These are phyloP conservation scores for Penicillium coprophilum DNA, from an alignment of 495 filamentous ascomycete genomes.

Conservation along the genomic window DNA sequence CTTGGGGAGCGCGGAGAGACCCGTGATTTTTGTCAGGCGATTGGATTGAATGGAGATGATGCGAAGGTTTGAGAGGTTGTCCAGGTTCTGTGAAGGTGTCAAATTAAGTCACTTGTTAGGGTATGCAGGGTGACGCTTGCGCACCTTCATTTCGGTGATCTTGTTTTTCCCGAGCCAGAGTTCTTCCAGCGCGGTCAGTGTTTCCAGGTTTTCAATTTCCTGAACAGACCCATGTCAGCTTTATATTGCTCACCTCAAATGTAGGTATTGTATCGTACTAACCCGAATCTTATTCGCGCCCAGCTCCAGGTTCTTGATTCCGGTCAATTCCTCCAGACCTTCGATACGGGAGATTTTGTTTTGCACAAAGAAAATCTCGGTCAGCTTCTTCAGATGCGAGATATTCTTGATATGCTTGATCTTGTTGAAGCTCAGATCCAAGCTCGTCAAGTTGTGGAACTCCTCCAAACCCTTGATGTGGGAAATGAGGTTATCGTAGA, in stretches of 20 bases:
- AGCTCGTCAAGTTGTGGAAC: constrained; percentile 67
- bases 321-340: constrained; percentile 69
- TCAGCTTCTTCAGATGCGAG: constrained; percentile 72
- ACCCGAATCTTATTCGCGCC: constrained; percentile 88
- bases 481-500: constrained; percentile 96
- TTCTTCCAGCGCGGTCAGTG: constrained; percentile 71
- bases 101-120: not conserved
- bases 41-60: constrained; percentile 98
- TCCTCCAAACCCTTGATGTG: constrained; percentile 83
- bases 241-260: not conserved
- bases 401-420: constrained; percentile 97
- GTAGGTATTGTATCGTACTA: constrained; percentile 7
- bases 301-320: constrained; percentile 81
- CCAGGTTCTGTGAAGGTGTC: constrained; percentile 52
- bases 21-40: constrained; percentile 77
- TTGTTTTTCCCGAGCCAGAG: constrained; percentile 99
- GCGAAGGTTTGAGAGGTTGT: constrained; percentile 70
- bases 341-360: constrained; percentile 92
- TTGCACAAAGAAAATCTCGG: constrained; percentile 89
- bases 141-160: constrained; percentile 77
- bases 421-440: constrained; percentile 98
- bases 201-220: constrained; percentile 86
- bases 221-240: constrained; percentile 28
- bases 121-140: not conserved
- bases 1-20: constrained; percentile 67